These are phyloP conservation scores for Aureobasidium sp. DNA, from an alignment of 2,329 filamentous ascomycete genomes.

Conservation along the genomic window DNA sequence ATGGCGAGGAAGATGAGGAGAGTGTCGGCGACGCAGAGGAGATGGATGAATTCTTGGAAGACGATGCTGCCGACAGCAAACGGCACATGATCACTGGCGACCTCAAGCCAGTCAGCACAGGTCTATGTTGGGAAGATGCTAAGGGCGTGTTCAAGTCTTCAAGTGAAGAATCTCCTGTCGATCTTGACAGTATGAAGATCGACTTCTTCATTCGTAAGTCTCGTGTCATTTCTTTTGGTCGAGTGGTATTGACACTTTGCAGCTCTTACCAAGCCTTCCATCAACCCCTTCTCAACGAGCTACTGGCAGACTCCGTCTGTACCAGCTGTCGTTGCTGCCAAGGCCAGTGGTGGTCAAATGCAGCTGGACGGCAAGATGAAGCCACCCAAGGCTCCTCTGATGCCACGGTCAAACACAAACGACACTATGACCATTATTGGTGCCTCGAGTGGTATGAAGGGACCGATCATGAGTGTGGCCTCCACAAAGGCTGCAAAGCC, in stretches of 20 bases:
- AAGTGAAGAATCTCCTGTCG: background rate
- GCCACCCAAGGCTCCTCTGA: slow-evolving; percentile 34
- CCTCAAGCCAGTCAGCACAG: slow-evolving; percentile 67
- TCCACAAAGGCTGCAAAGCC: slow-evolving; percentile 28
- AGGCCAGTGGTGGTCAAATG: slow-evolving; percentile 8
- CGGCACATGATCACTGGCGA: slow-evolving; percentile 53
- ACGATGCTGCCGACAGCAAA: slow-evolving; percentile 50
- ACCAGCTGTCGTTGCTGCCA: background rate
- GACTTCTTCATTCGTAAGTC: slow-evolving; percentile 47
- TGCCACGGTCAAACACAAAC: slow-evolving; percentile 27
- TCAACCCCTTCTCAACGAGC: slow-evolving; percentile 73
- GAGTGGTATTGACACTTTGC: background rate
- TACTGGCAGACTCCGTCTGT: slow-evolving; percentile 56
- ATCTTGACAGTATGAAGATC: slow-evolving; percentile 39
- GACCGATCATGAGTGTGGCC: slow-evolving; percentile 24
- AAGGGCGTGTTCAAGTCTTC: background rate
- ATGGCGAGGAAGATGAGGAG: slow-evolving; percentile 58
- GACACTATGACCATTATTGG: slow-evolving; percentile 19
- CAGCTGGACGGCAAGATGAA: slow-evolving; percentile 24
- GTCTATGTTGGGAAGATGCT: slow-evolving; percentile 72
- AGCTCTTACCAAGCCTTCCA: slow-evolving; percentile 44
- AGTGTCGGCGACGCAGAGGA: slow-evolving; percentile 72
- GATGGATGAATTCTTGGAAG: slow-evolving; percentile 82
- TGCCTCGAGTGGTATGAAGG: slow-evolving; percentile 23
- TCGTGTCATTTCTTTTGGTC: background rate